These are phyloP conservation scores for Penicillium robsamsonii DNA, from an alignment of 495 filamentous ascomycete genomes.

Conservation along the genomic window DNA sequence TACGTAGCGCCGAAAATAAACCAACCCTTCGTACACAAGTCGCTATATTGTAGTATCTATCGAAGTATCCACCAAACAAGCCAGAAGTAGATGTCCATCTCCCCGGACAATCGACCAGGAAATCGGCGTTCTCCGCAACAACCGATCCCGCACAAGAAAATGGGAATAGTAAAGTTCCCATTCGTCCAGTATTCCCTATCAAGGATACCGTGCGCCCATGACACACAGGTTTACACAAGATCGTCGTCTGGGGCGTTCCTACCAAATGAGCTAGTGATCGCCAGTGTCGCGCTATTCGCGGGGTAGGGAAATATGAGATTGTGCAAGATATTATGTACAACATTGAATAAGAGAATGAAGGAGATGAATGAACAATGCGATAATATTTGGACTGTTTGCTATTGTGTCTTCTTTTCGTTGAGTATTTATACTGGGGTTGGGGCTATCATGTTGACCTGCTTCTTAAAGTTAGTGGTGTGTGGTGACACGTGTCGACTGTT, in stretches of 20 bases:
- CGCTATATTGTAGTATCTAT: not conserved
- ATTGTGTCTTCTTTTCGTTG: not conserved
- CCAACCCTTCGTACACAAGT: not conserved
- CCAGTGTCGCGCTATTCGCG: not conserved
- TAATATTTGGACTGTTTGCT: not conserved
- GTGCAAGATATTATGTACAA: not conserved
- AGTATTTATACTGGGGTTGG: not conserved
- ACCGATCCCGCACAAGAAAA: not conserved
- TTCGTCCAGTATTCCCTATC: not conserved
- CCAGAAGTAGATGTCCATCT: not conserved
- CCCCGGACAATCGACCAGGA: not conserved
- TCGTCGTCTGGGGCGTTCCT: not conserved
- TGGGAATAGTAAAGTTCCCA: not conserved
- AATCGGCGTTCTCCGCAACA: not conserved
- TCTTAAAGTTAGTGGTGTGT: not conserved
- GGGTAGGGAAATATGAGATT: not conserved
- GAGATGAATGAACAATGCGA: not conserved
- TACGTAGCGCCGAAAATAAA: not conserved
- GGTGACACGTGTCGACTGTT: slow-evolving; percentile 1
- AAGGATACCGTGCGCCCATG: not conserved
- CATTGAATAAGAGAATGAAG: not conserved
- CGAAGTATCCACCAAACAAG: not conserved
- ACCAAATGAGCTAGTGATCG: not conserved
- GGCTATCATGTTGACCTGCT: not conserved
- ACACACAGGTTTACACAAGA: not conserved